Base-by-base conservation (phyloP, 2,329 filamentous ascomycete genomes). In the Diaporthe ilicicola region DNA sequence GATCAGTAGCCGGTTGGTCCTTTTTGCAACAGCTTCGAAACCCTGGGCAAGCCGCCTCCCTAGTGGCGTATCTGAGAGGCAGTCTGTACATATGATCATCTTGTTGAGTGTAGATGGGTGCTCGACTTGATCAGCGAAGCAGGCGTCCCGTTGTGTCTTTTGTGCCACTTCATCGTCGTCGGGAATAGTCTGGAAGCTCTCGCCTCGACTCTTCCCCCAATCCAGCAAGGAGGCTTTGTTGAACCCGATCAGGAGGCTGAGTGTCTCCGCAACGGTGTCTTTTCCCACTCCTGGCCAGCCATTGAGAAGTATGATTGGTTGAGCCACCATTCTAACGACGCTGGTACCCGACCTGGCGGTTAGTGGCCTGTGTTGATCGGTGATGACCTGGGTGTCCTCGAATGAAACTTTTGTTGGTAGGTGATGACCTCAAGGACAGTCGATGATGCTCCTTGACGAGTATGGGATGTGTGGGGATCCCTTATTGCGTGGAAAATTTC, bases 221-320 rank as follows among this genome's bases (percentile, higher is more conserved):
- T 76, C 72, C 37, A 76, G 70, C 56, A 81, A 74, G n/a, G 78
- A 72, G 24, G 77, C 76, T 53, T 79, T 77, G 66, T 79, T 76
- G 53, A 68, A 53, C 34, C 79, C 79, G 4, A 81, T 72, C 3
- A 81, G 73, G 15, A 77, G 74, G n/a, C 74, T 72, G 34, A 81
- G 74, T 32, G 75, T 78, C 73, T 80, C 78, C 44, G 78, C 78
- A 1, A 80, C 75, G 7, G 78, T 76, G 34, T 77, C 74, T 73
- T 80, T 81, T 64, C 79, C 79, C 39, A 79, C 75, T 61, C 77
- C 78, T 3, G 76, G 77, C 76, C 76, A 78, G 69, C 79, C 79
- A 71, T 81, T 81, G 75, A 81, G 78, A 71, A 77, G 78, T 39
- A 81, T 73, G 5, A 80, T 64, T 6, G 79, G 78, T 22, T 68